Base-by-base conservation (phyloP, 257 asterid genomes). In the Coffea eugenioides region DNA sequence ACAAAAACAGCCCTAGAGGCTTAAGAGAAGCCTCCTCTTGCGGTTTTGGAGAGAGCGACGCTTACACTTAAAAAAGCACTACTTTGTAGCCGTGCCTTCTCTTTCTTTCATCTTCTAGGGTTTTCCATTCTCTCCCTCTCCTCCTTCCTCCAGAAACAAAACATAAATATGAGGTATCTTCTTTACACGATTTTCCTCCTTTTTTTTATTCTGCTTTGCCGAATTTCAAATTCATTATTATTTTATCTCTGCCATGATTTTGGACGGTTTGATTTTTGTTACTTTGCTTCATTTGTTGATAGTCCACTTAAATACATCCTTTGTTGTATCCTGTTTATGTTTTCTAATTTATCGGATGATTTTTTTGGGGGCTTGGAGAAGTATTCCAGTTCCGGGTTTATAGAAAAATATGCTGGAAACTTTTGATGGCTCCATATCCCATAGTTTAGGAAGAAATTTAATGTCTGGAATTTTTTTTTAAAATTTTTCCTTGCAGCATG, bases 111-210 rank as follows among this genome's bases (percentile, higher is more conserved):
- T 41, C 80, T 81, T 74, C 83, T 89, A 91, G 97, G 97, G 94
- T 91, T 91, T 89, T 79, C 68, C 77, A 43, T 68, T 75, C 31
- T 45, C 81, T 84, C 79, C 48, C 5, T 69, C n/a, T 69, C 69
- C n/a, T 52, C 73, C 62, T 52, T 59, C 62, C 76, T 81, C 73
- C 14, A 6, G 49, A 48, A 31, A 34, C 71, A 45, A 41, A 68
- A 48, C 75, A 76, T 82, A 51, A 84, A 88, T 61, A 91, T 91
- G 97, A 91, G 97, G 97, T 90, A 82, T 57, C 45, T 43, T 67
- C 77, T 56, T 64, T 46, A 57, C 16, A 5, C 54, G 54, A 48
- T 4, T 15, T 71, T 23, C 5, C 8, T 6, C 36, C 11, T 15
- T 73, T 20, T 72, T 72, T 15, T 8, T 2, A 31, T 8, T 31